Base-by-base conservation (phyloP, 2,329 filamentous ascomycete species). In the Aspergillus sp. region DNA sequence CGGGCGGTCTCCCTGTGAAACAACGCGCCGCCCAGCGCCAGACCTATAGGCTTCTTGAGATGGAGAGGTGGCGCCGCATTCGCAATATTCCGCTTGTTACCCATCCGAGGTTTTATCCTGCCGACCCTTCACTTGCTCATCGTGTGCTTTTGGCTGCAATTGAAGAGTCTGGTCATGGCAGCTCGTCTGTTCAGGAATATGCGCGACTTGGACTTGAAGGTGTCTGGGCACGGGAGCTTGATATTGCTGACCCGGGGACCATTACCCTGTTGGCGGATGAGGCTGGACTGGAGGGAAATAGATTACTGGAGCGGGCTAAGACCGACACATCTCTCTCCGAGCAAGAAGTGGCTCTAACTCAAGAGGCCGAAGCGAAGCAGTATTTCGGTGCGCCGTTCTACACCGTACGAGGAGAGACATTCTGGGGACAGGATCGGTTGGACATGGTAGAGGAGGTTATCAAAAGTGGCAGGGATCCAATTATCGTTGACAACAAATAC, bases 1-100 rank as follows among this genome's bases (percentile, higher is more conserved):
- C 70, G 1, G 69, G 70, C 13, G 70, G 70, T 3, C 65, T 73
- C 0, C 68, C 70, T 4, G 68, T 72, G 7, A 71, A 71, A 49
- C 62, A 72, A 47, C 69, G 70, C 34, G 54, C 70, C 3, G 17
- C 51, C 7, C 70, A 72, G 45, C 58, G 70, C 8, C 69, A 71
- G 46, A 66, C 66, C 11, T 73, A 72, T 51, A 66, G 70, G 1
- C 54, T 72, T 0, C 15, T 57, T 3, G 54, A 57, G 39, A 57
- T 57, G 54, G 54, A 57, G 48, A 64, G 70, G 20, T 72, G 70
- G 70, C 53, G 58, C n/a, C 55, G 59, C 7, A 64, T 69, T 30
- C 66, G 66, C 22, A 42, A 61, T 22, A 62, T 72, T 2, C 68
- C 69, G 1, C 56, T 72, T n/a, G 67, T 70, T 4, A 54, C 41